A percentile compares a stretch with the other conserved stretches of the same genome.
Conservation (phyloP, 2,329 filamentous ascomycete species). For the Pseudogymnoascus sp. region DNA sequence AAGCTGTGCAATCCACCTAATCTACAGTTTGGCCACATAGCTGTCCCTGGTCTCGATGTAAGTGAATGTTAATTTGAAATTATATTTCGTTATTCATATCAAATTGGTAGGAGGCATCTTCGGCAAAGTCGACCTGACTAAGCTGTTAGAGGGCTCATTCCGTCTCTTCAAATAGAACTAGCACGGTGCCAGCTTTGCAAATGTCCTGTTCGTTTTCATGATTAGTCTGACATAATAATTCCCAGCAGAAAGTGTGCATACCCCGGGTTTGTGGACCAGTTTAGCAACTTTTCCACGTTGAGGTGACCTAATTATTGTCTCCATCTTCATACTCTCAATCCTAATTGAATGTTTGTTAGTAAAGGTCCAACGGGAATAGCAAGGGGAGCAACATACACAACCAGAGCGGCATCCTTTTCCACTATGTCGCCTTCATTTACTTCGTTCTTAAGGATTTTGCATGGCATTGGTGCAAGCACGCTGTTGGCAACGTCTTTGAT, state of each 20-base stretch:
- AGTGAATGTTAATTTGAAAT: not conserved
- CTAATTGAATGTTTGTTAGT: constrained; percentile 29
- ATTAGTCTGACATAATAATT: constrained; percentile 2
- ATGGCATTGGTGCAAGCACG: constrained; percentile 92
- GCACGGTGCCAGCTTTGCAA: constrained; percentile 67
- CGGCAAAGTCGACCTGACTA: not conserved
- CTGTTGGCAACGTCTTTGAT: constrained; percentile 73
- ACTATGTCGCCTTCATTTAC: constrained; percentile 76
- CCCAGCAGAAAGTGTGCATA: constrained; percentile 36
- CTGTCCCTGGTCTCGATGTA: not conserved
- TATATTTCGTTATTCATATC: constrained; percentile 1
- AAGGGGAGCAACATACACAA: constrained; percentile 55
- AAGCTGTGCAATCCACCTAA: not conserved
- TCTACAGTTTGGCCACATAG: not conserved
- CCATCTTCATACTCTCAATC: constrained; percentile 88
- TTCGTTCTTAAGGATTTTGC: constrained; percentile 88
- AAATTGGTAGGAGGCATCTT: not conserved
- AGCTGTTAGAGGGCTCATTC: not conserved
- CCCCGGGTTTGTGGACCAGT: constrained; percentile 67
- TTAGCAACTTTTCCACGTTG: constrained; percentile 65
- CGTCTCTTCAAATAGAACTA: constrained; percentile 62
- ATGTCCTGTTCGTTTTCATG: constrained; percentile 50
- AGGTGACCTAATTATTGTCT: constrained; percentile 73
- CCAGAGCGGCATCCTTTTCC: constrained; percentile 75
- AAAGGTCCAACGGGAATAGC: not conserved